phyloP scores from a whole-genome alignment of 1,284 basidiomycete species.

The Chalciporus sp. region DNA sequence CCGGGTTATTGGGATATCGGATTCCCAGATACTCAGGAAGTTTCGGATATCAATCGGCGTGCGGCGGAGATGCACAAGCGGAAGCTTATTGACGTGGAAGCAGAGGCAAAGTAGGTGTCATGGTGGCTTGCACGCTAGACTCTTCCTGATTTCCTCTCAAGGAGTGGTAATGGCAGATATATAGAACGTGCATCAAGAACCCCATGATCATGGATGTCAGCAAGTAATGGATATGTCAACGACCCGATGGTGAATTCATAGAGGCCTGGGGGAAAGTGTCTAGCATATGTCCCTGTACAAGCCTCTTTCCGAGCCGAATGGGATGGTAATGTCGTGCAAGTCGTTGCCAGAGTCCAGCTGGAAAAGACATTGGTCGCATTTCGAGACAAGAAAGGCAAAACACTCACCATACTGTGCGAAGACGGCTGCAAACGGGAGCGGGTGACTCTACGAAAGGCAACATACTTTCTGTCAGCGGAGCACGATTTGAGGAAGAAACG shows the following conservation, averaged over 20 bases:
- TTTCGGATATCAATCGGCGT: conserved; percentile 67
- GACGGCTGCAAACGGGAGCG: conserved; percentile 37
- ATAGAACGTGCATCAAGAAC: conserved; percentile 16
- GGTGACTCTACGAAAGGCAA: conserved; percentile 37
- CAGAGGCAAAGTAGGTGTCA: conserved; percentile 54
- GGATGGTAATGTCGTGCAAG: conserved; percentile 36
- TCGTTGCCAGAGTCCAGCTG: conserved; percentile 34
- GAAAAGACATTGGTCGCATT: conserved; percentile 2
- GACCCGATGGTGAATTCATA: conserved; percentile 1
- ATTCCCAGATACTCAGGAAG: conserved; percentile 85
- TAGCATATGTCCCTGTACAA: conserved; percentile 27
- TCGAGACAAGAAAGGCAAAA: not conserved
- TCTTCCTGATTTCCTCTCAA: conserved; percentile 17
- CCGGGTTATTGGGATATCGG: conserved; percentile 88
- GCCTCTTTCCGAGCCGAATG: conserved; percentile 31
- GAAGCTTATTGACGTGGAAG: conserved; percentile 58
- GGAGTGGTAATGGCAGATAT: conserved; percentile 32
- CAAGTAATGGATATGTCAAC: conserved; percentile 5
- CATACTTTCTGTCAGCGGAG: not conserved
- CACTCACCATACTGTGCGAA: conserved; percentile 43
- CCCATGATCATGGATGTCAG: conserved; percentile 12
- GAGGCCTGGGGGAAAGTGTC: conserved; percentile 34
- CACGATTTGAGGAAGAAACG: not conserved
- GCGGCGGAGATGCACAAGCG: conserved; percentile 72
- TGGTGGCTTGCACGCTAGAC: not conserved